phyloP scores from a whole-genome alignment of 2,329 filamentous ascomycete species.

The Juglanconis oblonga region DNA sequence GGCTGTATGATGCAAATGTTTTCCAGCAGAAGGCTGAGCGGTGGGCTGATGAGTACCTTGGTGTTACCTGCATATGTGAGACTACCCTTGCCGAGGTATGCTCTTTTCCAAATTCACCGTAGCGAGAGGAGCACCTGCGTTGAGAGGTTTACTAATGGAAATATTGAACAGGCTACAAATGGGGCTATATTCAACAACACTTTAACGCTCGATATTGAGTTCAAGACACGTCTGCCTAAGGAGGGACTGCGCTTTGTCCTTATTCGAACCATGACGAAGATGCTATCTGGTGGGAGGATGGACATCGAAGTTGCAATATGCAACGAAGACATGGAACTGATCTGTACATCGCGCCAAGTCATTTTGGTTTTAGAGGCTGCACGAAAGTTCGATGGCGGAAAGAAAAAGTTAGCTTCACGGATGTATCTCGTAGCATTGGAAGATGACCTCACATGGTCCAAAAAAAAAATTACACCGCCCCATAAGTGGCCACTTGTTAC shows the following conservation, averaged over 20 bases:
- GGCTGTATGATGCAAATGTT: conserved; percentile 23
- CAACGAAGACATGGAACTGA: conserved; percentile 22
- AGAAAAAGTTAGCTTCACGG: neutral
- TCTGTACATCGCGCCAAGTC: conserved; percentile 21
- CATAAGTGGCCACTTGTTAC: too few species aligned
- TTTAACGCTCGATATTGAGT: conserved; percentile 26
- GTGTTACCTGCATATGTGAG: conserved; percentile 14
- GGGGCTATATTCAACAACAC: conserved; percentile 20
- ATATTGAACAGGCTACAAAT: neutral
- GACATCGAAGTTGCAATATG: conserved; percentile 23
- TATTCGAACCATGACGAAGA: conserved; percentile 20
- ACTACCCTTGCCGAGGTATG: conserved; percentile 22
- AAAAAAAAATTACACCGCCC: too few species aligned
- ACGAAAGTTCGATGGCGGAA: conserved; percentile 20
- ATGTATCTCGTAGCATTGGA: neutral
- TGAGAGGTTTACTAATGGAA: too few species aligned
- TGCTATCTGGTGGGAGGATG: conserved; percentile 24
- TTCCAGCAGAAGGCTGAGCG: conserved; percentile 10
- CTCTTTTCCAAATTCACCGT: neutral
- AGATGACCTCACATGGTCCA: too few species aligned
- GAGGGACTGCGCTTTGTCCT: conserved; percentile 24
- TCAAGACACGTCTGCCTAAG: conserved; percentile 23
- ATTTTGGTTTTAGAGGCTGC: conserved; percentile 22
- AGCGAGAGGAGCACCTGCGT: neutral
- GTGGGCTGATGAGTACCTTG: conserved; percentile 25